Conservation (phyloP, 2,329 filamentous ascomycete species). For the Hansfordia pulvinata region DNA sequence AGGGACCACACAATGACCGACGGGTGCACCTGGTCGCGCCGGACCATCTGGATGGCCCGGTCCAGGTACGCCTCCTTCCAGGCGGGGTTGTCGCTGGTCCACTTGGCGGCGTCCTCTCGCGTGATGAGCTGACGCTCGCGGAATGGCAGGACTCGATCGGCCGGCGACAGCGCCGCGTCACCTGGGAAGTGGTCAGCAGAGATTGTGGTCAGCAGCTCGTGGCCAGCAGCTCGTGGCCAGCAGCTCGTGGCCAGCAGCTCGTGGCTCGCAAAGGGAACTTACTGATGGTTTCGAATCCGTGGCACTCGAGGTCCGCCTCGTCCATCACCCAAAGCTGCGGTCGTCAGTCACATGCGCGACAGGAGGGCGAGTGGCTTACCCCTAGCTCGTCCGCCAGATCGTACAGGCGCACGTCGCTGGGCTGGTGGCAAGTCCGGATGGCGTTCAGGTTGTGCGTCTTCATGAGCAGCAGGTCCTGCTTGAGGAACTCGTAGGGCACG, state of each 20-base stretch:
- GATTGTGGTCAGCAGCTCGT: too few species aligned
- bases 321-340: conserved; percentile 40
- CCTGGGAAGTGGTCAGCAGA: too few species aligned
- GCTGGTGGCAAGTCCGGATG: conserved; percentile 45
- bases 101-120: conserved; percentile 24
- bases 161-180: conserved; percentile 14
- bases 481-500: conserved; percentile 40
- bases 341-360: conserved; percentile 3
- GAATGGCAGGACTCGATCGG: conserved; percentile 13
- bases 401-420: conserved; percentile 38
- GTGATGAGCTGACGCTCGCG: conserved; percentile 17
- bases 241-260: too few species aligned
- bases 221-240: too few species aligned
- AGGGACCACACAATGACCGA: conserved; percentile 55
- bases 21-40: conserved; percentile 50
- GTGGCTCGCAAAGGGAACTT: conserved; percentile 7
- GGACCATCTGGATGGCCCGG: conserved; percentile 46
- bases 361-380: conserved; percentile 11
- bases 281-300: conserved; percentile 18
- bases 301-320: conserved; percentile 27
- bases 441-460: conserved; percentile 51
- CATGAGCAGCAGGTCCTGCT: conserved; percentile 42
- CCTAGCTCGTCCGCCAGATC: conserved; percentile 41
- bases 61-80: conserved; percentile 51
- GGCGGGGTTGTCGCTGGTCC: conserved; percentile 39